A percentile compares a stretch with the other conserved stretches of the same genome.
Conservation (phyloP, 257 asterid genomes). For the Rehmannia glutinosa region DNA sequence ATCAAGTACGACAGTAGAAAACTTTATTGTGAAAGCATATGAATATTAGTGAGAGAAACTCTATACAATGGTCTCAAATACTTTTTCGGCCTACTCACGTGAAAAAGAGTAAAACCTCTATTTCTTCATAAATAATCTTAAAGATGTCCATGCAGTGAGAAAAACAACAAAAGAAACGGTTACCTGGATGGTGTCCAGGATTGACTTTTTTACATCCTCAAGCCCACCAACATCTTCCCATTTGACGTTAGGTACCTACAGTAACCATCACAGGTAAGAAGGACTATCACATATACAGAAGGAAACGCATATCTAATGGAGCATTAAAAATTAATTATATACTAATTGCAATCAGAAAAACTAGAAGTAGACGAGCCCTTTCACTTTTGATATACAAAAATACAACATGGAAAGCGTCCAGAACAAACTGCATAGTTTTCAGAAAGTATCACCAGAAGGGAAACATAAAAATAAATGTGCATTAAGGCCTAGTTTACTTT, state of each 20-base stretch:
- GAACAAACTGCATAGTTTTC: conserved; percentile 8
- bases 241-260: conserved; percentile 70
- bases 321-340: not conserved
- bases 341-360: conserved; percentile 5
- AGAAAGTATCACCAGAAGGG: conserved; percentile 8
- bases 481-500: conserved; percentile 9
- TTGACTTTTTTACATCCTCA: conserved; percentile 93
- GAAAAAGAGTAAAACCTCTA: not conserved
- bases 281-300: conserved; percentile 7
- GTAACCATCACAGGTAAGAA: conserved; percentile 13
- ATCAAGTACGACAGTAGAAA: not conserved
- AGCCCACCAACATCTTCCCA: conserved; percentile 99
- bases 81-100: not conserved
- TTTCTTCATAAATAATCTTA: not conserved
- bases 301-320: not conserved
- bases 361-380: not conserved
- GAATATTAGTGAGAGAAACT: not conserved
- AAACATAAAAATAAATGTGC: conserved; percentile 1
- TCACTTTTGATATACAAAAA: not conserved
- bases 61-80: not conserved
- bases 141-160: conserved; percentile 3
- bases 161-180: not conserved
- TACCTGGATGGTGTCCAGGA: conserved; percentile 97
- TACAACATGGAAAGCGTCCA: not conserved
- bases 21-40: not conserved